Evolutionary conservation across 2,329 filamentous ascomycete genomes (phyloP).

Genomic region (Fusarium sp.): DNA sequence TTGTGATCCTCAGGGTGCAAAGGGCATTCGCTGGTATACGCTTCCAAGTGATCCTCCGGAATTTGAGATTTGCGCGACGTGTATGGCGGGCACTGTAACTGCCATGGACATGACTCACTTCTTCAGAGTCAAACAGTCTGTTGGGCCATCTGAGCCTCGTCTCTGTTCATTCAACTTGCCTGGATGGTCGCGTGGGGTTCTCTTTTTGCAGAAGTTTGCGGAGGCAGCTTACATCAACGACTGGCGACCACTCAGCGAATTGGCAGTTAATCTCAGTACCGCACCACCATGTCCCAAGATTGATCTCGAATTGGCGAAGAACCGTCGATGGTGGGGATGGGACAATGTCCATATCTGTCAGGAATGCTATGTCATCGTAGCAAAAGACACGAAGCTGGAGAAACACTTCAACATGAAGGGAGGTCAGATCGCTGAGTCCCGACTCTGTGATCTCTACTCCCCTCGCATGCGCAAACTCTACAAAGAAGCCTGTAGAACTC

Average conservation of each 20-base stretch:
- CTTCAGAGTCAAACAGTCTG: neutral
- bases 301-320: neutral
- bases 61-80: neutral
- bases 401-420: neutral
- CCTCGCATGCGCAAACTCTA: neutral
- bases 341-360: neutral
- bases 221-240: neutral
- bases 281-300: neutral
- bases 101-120: neutral
- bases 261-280: neutral
- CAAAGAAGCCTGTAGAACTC: neutral
- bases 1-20: neutral
- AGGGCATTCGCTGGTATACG: neutral
- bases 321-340: neutral
- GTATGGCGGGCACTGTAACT: neutral
- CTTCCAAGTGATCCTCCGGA: neutral
- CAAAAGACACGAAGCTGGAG: neutral
- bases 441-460: neutral
- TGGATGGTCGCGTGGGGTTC: neutral
- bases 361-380: neutral
- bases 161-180: neutral
- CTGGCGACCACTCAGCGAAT: neutral
- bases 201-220: neutral
- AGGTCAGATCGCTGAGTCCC: neutral
- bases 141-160: accelerated